A percentile compares a stretch with the other conserved stretches of the same genome.
Evolutionary conservation across 2,329 filamentous ascomycete species (phyloP).

Genomic region (Podosphaera aphanis): DNA sequence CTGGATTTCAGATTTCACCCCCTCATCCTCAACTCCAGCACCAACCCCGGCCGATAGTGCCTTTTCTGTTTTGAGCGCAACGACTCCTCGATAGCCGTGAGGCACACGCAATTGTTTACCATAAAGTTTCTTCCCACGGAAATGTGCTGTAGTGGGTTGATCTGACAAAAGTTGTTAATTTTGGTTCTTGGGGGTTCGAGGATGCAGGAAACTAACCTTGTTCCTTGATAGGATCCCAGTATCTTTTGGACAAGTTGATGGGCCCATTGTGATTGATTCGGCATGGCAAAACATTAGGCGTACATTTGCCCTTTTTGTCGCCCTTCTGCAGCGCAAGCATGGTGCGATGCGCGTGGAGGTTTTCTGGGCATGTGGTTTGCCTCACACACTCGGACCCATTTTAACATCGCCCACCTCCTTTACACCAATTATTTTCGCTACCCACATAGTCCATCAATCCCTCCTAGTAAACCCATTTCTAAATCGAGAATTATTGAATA

Average conservation of each 20-base stretch:
- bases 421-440: no score
- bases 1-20: slow-evolving; percentile 27
- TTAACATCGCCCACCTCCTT: no score
- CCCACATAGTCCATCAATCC: no score
- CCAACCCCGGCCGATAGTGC: slow-evolving; percentile 11
- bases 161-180: slow-evolving; percentile 18
- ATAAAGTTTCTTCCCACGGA: slow-evolving; percentile 58
- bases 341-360: neutral
- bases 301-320: slow-evolving; percentile 12
- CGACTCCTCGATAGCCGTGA: slow-evolving; percentile 42
- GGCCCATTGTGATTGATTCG: slow-evolving; percentile 57
- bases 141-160: slow-evolving; percentile 34
- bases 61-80: slow-evolving; percentile 27
- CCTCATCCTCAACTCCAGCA: slow-evolving; percentile 17
- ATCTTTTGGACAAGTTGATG: slow-evolving; percentile 36
- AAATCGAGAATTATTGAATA: no score
- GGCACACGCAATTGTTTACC: slow-evolving; percentile 46
- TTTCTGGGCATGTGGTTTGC: no score
- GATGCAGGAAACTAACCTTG: slow-evolving; percentile 18
- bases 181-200: neutral
- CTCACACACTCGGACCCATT: no score
- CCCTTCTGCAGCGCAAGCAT: slow-evolving; percentile 14
- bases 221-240: slow-evolving; percentile 40
- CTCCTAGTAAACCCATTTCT: no score
- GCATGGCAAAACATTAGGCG: slow-evolving; percentile 53